Evolutionary conservation across 2,329 filamentous ascomycete genomes (phyloP).

Genomic region (Neofusicoccum kwambonambiense): DNA sequence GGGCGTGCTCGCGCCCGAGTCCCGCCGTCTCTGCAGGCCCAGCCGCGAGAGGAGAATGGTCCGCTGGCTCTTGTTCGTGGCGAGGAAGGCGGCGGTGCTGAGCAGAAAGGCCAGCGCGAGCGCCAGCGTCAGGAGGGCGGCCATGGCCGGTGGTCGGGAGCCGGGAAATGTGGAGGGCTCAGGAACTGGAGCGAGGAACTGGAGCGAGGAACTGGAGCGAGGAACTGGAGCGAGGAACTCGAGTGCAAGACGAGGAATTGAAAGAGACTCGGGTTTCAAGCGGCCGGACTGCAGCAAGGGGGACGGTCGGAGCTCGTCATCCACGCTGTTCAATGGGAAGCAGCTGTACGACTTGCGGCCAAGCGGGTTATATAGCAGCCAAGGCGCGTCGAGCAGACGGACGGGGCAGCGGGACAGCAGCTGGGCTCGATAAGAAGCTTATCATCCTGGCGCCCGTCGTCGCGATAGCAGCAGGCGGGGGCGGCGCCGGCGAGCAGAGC

Average conservation of each 20-base stretch:
- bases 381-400: neutral
- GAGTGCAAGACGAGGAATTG: neutral
- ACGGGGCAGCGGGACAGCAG: neutral
- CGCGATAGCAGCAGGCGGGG: slow-evolving; percentile 2
- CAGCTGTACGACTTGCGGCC: neutral
- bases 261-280: no score
- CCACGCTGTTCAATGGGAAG: neutral
- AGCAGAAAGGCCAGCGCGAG: slow-evolving; percentile 33
- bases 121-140: slow-evolving; percentile 24
- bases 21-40: slow-evolving; percentile 35
- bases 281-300: neutral
- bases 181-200: neutral
- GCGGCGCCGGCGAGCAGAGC: neutral
- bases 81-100: slow-evolving; percentile 28
- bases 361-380: neutral
- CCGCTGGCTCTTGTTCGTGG: slow-evolving; percentile 36
- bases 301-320: neutral
- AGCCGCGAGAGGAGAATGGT: slow-evolving; percentile 42
- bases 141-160: slow-evolving; percentile 22
- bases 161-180: neutral
- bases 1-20: slow-evolving; percentile 53
- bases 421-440: slow-evolving; percentile 7
- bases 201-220: neutral
- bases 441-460: neutral
- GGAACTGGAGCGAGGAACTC: neutral